A percentile compares a stretch with the other conserved stretches of the same genome.
These are phyloP conservation scores for Petunia hybrid DNA, from an alignment of 305 asterid species.

Conservation along the genomic window DNA sequence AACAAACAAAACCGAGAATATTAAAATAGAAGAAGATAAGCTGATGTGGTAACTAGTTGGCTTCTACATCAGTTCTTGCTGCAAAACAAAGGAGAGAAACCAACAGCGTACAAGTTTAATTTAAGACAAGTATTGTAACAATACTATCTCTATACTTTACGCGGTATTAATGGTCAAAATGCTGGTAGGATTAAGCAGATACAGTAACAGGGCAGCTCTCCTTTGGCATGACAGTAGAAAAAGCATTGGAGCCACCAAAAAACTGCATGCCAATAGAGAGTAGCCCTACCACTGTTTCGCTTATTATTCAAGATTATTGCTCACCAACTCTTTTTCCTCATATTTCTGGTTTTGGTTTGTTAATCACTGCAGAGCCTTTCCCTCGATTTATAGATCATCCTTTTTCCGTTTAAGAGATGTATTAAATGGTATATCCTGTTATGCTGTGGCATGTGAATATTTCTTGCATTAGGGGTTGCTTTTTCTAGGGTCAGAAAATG, in stretches of 20 bases:
- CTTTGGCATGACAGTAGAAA: conserved; percentile 54
- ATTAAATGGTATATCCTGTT: conserved; percentile 44
- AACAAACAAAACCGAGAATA: no score
- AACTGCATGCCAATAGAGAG: conserved; percentile 58
- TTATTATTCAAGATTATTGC: conserved; percentile 22
- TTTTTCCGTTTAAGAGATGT: not conserved
- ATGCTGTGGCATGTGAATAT: not conserved
- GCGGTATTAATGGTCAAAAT: not conserved
- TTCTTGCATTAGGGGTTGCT: not conserved
- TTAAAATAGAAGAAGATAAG: not conserved
- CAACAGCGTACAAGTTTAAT: no score
- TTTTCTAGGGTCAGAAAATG: not conserved
- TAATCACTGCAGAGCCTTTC: not conserved
- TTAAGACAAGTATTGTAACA: not conserved
- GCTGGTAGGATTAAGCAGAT: conserved; percentile 44
- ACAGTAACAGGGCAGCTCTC: conserved; percentile 70
- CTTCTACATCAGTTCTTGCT: not conserved
- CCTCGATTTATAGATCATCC: conserved; percentile 5
- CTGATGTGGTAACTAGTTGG: not conserved
- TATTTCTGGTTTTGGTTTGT: not conserved
- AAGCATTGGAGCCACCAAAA: not conserved
- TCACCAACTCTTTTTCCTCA: not conserved
- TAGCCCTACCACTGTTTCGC: conserved; percentile 58
- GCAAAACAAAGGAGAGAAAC: not conserved
- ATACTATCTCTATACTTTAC: not conserved